Evolutionary conservation across 2,329 filamentous ascomycete genomes (phyloP).

Genomic region (Trichoderma hamatum): DNA sequence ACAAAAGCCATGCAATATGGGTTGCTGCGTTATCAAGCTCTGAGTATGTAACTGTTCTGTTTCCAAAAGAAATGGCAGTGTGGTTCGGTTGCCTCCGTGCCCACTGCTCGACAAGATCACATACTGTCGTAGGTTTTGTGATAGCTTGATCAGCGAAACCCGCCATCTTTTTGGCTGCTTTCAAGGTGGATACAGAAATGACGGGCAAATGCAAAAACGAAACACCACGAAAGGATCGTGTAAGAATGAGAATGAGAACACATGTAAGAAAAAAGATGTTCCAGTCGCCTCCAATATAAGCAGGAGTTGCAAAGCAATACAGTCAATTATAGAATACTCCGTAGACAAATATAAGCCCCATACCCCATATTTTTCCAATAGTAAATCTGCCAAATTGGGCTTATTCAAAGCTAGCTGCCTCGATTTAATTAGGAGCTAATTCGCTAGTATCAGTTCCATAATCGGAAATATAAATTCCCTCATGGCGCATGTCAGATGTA

Average conservation of each 20-base stretch:
- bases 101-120: constrained; percentile 9
- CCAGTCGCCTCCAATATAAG: background rate
- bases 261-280: background rate
- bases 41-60: background rate
- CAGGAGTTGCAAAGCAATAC: too few relatives aligned
- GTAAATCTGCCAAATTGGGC: too few relatives aligned
- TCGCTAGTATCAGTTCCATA: too few relatives aligned
- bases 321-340: too few relatives aligned
- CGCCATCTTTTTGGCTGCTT: background rate
- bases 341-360: too few relatives aligned
- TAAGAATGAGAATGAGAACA: too few relatives aligned
- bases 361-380: too few relatives aligned
- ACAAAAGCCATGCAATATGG: constrained; percentile 2
- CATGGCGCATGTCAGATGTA: too few relatives aligned
- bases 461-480: too few relatives aligned
- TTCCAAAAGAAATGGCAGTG: constrained; percentile 1
- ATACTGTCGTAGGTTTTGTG: background rate
- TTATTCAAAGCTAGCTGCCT: too few relatives aligned
- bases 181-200: background rate
- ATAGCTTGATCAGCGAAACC: background rate
- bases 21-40: constrained; percentile 1
- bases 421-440: too few relatives aligned
- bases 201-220: background rate
- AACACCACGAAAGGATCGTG: too few relatives aligned
- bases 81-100: background rate